These are phyloP conservation scores for Patellifolia procumbens DNA, from an alignment of 179 eudicot species.

Conservation along the genomic window DNA sequence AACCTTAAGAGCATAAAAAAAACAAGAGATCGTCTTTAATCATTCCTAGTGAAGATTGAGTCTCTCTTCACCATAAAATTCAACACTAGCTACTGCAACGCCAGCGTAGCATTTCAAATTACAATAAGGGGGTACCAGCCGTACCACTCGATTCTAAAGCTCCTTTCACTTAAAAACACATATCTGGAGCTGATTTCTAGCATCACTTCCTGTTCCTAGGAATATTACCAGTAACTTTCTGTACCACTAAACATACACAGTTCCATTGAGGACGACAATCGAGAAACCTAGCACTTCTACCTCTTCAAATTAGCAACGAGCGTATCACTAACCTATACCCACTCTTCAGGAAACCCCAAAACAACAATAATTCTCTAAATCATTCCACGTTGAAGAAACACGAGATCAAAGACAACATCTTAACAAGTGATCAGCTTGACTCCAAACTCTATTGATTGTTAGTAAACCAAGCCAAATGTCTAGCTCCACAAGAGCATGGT, in stretches of 20 bases:
- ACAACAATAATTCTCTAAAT: background rate
- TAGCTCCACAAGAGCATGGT: background rate
- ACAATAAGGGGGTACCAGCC: too few species aligned
- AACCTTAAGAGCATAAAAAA: background rate
- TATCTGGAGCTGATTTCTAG: background rate
- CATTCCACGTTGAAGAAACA: background rate
- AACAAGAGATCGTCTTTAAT: background rate
- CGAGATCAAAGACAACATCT: background rate
- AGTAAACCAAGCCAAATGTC: background rate
- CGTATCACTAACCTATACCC: background rate
- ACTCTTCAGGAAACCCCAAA: background rate
- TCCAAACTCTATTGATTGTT: background rate
- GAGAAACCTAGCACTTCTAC: background rate
- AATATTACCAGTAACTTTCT: background rate
- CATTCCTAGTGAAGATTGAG: background rate
- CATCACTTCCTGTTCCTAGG: background rate
- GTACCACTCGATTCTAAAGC: background rate
- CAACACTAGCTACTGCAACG: background rate
- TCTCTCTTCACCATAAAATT: background rate
- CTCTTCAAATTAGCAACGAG: background rate
- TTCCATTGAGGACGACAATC: background rate
- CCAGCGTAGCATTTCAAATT: background rate
- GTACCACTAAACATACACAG: background rate
- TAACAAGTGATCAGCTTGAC: background rate
- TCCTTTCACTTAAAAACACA: background rate